Conservation (phyloP, 805 yeast genomes). For the Naumovozyma dairenensis region DNA sequence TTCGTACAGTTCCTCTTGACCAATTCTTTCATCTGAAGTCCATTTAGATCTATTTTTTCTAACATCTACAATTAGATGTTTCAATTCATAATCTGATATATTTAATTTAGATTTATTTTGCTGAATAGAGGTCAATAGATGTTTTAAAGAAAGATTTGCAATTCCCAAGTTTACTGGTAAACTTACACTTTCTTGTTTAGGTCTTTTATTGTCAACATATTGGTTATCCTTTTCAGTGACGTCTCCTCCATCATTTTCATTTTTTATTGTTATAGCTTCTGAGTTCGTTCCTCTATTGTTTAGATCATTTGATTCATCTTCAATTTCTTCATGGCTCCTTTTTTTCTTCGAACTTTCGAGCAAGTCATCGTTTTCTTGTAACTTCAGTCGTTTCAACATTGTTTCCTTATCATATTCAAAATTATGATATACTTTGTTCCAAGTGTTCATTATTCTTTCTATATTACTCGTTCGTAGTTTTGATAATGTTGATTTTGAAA, state of each 20-base stretch:
- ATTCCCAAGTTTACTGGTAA: slow-evolving; percentile 52
- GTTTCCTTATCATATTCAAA: slow-evolving; percentile 72
- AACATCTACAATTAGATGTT: slow-evolving; percentile 82
- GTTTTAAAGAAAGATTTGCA: slow-evolving; percentile 68
- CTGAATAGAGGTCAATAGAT: slow-evolving; percentile 70
- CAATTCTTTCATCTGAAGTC: slow-evolving; percentile 92
- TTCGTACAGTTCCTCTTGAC: slow-evolving; percentile 95
- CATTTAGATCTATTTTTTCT: slow-evolving; percentile 92
- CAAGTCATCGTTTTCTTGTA: slow-evolving; percentile 73
- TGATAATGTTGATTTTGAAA: slow-evolving; percentile 28
- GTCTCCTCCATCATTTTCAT: slow-evolving; percentile 20
- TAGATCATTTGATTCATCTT: slow-evolving; percentile 8
- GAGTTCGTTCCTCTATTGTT: slow-evolving; percentile 12
- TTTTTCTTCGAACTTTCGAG: slow-evolving; percentile 30
- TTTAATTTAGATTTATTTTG: slow-evolving; percentile 64
- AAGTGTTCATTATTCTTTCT: slow-evolving; percentile 41
- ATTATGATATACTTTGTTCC: slow-evolving; percentile 63
- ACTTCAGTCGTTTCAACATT: slow-evolving; percentile 58
- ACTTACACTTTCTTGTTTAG: slow-evolving; percentile 16
- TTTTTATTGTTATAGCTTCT: slow-evolving; percentile 20
- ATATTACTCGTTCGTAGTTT: slow-evolving; percentile 28
- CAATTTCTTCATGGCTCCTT: slow-evolving; percentile 15
- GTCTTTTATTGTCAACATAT: slow-evolving; percentile 13
- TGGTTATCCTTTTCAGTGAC: slow-evolving; percentile 2
- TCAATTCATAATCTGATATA: slow-evolving; percentile 72